Percentiles rank a stretch among this genome's conserved stretches.
Evolutionary conservation across 2,329 filamentous ascomycete genomes (phyloP).

Genomic region (Tricladium varicosporioides): DNA sequence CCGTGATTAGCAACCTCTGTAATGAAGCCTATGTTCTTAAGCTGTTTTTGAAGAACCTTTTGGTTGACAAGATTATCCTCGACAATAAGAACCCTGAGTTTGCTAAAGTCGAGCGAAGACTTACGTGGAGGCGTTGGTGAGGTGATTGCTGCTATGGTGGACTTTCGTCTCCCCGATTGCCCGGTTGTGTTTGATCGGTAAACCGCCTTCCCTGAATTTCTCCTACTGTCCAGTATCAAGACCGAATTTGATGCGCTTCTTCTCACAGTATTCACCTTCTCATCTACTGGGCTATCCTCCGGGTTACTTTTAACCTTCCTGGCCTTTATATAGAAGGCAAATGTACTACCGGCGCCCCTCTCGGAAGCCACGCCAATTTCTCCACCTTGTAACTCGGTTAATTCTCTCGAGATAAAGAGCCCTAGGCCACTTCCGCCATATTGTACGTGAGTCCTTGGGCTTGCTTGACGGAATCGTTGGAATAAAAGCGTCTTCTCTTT

Average conservation of each 20-base stretch:
- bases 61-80: slow-evolving; percentile 70
- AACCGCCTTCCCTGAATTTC: slow-evolving; percentile 20
- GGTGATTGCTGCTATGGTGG: slow-evolving; percentile 5
- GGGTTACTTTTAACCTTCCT: slow-evolving; percentile 17
- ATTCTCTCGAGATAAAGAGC: slow-evolving; percentile 74
- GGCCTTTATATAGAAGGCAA: slow-evolving; percentile 64
- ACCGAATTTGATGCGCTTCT: slow-evolving; percentile 19
- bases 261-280: slow-evolving; percentile 16
- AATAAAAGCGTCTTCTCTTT: slow-evolving; percentile 74
- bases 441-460: slow-evolving; percentile 74
- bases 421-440: slow-evolving; percentile 80
- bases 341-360: slow-evolving; percentile 67
- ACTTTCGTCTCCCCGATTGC: slow-evolving; percentile 1
- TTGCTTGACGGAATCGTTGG: slow-evolving; percentile 77
- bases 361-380: slow-evolving; percentile 73
- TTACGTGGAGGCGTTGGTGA: slow-evolving; percentile 4
- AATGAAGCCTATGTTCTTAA: slow-evolving; percentile 58
- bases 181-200: slow-evolving; percentile 20
- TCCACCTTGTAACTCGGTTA: slow-evolving; percentile 78
- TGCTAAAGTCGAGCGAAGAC: slow-evolving; percentile 19
- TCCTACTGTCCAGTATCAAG: slow-evolving; percentile 23
- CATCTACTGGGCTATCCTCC: slow-evolving; percentile 28
- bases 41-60: slow-evolving; percentile 59
- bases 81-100: slow-evolving; percentile 57
- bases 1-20: slow-evolving; percentile 65